These are phyloP conservation scores for Nannochloropsis salina DNA, from an alignment of 108 stramenopile species.

Conservation along the genomic window DNA sequence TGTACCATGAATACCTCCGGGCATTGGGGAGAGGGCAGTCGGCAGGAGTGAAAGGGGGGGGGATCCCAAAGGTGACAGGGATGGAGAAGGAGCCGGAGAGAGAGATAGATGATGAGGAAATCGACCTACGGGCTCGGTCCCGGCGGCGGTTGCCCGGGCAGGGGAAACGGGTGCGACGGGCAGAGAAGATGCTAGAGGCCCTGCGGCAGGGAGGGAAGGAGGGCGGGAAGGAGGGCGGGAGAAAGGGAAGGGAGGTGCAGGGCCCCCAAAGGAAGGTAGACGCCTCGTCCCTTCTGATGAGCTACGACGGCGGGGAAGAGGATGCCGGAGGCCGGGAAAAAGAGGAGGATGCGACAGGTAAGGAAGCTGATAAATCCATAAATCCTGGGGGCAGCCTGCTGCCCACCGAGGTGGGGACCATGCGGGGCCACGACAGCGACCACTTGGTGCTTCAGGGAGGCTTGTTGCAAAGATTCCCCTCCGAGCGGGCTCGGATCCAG, in stretches of 20 bases:
- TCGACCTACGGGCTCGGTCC: neutral
- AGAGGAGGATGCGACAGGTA: neutral
- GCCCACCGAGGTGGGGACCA: neutral
- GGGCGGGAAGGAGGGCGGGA: neutral
- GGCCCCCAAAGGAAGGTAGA: neutral
- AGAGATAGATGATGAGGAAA: neutral
- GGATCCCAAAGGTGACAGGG: neutral
- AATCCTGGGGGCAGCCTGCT: neutral
- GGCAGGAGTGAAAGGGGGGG: neutral
- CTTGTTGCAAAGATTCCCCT: neutral
- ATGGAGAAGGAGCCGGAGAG: neutral
- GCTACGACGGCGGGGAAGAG: neutral
- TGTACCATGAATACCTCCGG: neutral
- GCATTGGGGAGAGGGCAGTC: neutral
- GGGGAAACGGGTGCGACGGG: neutral
- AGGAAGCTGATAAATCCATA: neutral
- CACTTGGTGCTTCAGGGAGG: neutral
- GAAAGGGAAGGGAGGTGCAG: neutral
- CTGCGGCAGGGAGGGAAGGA: constrained; percentile 18
- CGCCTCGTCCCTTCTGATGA: neutral
- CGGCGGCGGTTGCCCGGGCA: neutral
- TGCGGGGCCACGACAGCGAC: neutral
- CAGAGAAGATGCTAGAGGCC: neutral
- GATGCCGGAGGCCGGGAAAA: neutral
- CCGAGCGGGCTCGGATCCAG: neutral